Percentiles rank a stretch among this genome's conserved stretches.
Conservation (phyloP, 768 basidiomycete species). For the Tylopilus subfusipes region DNA sequence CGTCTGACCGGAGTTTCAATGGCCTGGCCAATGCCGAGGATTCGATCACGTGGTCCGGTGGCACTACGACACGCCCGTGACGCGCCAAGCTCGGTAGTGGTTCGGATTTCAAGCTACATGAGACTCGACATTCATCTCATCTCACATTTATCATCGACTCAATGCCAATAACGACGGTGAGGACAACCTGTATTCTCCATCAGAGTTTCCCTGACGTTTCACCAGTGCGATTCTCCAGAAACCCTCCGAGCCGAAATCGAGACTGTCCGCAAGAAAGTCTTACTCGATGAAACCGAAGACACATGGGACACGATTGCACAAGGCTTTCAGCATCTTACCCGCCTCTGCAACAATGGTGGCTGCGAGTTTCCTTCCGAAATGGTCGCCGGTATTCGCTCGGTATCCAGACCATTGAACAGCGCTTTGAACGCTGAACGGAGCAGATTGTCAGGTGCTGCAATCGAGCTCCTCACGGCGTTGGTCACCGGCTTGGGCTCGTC, state of each 20-base stretch:
- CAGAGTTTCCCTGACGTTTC: neutral
- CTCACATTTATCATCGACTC: neutral
- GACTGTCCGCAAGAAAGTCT: constrained; percentile 38
- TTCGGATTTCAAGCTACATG: constrained; percentile 20
- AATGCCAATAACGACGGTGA: constrained; percentile 33
- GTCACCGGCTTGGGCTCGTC: constrained; percentile 52
- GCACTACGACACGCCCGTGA: constrained; percentile 18
- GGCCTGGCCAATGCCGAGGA: constrained; percentile 17
- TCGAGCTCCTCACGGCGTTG: constrained; percentile 57
- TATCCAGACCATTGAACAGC: constrained; percentile 50
- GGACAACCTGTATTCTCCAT: accelerated
- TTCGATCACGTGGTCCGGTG: constrained; percentile 24
- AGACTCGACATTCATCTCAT: constrained; percentile 3
- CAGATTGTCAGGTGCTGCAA: constrained; percentile 61
- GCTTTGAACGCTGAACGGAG: constrained; percentile 74
- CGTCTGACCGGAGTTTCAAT: constrained; percentile 26
- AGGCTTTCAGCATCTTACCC: constrained; percentile 43
- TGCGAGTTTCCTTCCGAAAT: constrained; percentile 51
- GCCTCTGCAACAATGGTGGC: constrained; percentile 50
- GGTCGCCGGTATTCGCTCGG: constrained; percentile 45
- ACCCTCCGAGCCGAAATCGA: constrained; percentile 40
- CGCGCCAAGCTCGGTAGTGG: constrained; percentile 7
- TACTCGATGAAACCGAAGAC: constrained; percentile 68
- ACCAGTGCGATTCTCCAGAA: constrained; percentile 33
- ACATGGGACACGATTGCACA: constrained; percentile 70